phyloP scores from a whole-genome alignment of 371 early-diverging fungal species.

The Racocetra persica region DNA sequence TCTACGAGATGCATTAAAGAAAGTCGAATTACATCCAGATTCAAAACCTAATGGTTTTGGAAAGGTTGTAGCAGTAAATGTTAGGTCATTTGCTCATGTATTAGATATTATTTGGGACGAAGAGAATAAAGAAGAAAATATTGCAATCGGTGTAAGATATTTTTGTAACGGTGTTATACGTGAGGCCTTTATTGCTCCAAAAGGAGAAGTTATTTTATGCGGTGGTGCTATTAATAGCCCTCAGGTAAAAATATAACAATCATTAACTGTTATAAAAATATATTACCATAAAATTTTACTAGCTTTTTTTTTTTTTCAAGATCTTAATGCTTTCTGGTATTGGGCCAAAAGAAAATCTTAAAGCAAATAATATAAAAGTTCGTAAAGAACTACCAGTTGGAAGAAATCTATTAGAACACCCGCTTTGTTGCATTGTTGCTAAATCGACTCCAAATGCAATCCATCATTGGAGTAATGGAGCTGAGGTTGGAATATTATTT shows the following conservation, averaged over 20 bases:
- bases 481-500: not conserved
- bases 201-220: not conserved
- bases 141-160: constrained; percentile 2
- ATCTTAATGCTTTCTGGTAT: constrained; percentile 16
- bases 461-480: not conserved
- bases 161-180: not conserved
- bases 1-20: not conserved
- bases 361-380: constrained; percentile 10
- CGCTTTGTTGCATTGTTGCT: not conserved
- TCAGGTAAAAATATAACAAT: constrained; percentile 4
- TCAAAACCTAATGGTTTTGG: not conserved
- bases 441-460: not conserved
- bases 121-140: not conserved
- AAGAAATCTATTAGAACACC: not conserved
- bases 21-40: not conserved
- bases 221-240: constrained; percentile 1
- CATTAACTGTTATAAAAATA: no score
- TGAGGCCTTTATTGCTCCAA: constrained; percentile 13
- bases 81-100: not conserved
- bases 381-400: constrained; percentile 26
- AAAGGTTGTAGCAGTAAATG: not conserved
- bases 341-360: constrained; percentile 8
- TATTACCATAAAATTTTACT: no score
- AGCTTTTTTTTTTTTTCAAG: not conserved
- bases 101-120: constrained; percentile 12